phyloP scores from a whole-genome alignment of 1,284 basidiomycete species.

The Inonotus obliquus region DNA sequence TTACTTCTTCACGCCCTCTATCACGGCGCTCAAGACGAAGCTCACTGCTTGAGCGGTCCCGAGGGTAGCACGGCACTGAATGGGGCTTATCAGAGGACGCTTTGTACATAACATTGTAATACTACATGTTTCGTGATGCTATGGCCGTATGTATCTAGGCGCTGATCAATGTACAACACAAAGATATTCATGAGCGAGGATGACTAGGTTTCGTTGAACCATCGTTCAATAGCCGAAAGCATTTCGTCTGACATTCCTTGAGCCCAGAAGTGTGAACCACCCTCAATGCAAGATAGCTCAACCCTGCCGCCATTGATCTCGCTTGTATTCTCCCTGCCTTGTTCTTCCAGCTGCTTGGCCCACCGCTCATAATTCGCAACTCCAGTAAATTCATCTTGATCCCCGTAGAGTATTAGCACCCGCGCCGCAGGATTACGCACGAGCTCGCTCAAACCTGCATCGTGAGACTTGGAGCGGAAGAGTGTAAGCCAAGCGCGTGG shows the following conservation, averaged over 20 bases:
- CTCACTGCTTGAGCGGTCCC: conserved; percentile 1
- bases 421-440: conserved; percentile 39
- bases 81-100: too few species aligned
- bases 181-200: neutral
- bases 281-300: conserved; percentile 5
- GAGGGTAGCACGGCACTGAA: too few species aligned
- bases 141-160: neutral
- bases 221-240: conserved; percentile 13
- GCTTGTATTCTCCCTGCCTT: neutral
- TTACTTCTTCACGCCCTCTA: conserved; percentile 41
- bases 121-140: neutral
- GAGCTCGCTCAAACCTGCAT: conserved; percentile 43
- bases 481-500: conserved; percentile 64
- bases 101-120: neutral
- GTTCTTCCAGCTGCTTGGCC: conserved; percentile 26
- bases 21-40: conserved; percentile 31
- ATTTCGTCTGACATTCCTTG: conserved; percentile 22
- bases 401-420: conserved; percentile 64
- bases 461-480: conserved; percentile 55
- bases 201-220: neutral
- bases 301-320: neutral
- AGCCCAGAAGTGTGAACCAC: conserved; percentile 39
- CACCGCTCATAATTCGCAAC: conserved; percentile 50
- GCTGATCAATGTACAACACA: neutral
- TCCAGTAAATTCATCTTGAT: conserved; percentile 69